A percentile compares a stretch with the other conserved stretches of the same genome.
phyloP scores from a whole-genome alignment of 495 filamentous ascomycete genomes.

The Podospora pseudocomata region DNA sequence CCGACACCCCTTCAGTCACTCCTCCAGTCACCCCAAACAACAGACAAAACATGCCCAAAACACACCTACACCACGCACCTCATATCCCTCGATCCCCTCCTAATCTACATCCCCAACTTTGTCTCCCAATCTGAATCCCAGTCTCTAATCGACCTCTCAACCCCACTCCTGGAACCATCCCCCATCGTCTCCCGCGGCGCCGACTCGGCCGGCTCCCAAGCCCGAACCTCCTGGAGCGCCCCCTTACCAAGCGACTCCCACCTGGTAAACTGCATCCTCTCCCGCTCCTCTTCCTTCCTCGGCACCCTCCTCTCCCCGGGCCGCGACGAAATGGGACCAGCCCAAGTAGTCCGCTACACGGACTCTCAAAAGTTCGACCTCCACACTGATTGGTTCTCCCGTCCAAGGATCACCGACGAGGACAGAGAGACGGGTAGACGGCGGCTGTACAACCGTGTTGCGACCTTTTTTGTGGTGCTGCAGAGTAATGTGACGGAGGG shows the following conservation, averaged over 20 bases:
- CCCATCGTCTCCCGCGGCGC: constrained; percentile 31
- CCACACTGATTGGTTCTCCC: constrained; percentile 43
- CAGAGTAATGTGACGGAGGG: constrained; percentile 31
- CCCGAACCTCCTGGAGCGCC: constrained; percentile 40
- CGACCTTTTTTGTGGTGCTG: constrained; percentile 42
- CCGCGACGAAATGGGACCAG: constrained; percentile 39
- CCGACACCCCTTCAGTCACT: neutral
- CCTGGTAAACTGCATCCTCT: constrained; percentile 36
- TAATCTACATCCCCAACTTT: constrained; percentile 41
- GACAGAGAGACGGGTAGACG: constrained; percentile 26
- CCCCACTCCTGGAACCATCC: constrained; percentile 32
- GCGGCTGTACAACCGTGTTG: constrained; percentile 38
- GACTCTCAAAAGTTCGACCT: constrained; percentile 40
- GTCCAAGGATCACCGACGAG: constrained; percentile 29
- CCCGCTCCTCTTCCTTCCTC: constrained; percentile 37
- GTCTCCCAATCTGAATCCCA: constrained; percentile 28
- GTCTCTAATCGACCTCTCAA: constrained; percentile 29
- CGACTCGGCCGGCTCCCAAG: constrained; percentile 23
- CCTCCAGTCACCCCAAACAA: neutral
- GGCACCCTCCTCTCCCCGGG: constrained; percentile 34
- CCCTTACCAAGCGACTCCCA: constrained; percentile 32
- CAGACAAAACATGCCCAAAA: constrained; percentile 18
- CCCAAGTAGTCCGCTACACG: constrained; percentile 45
- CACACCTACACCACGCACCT: constrained; percentile 37
- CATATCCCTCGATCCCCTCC: constrained; percentile 39